These are phyloP conservation scores for Alternaria novae-zelandiae DNA, from an alignment of 2,329 filamentous ascomycete species.

Conservation along the genomic window DNA sequence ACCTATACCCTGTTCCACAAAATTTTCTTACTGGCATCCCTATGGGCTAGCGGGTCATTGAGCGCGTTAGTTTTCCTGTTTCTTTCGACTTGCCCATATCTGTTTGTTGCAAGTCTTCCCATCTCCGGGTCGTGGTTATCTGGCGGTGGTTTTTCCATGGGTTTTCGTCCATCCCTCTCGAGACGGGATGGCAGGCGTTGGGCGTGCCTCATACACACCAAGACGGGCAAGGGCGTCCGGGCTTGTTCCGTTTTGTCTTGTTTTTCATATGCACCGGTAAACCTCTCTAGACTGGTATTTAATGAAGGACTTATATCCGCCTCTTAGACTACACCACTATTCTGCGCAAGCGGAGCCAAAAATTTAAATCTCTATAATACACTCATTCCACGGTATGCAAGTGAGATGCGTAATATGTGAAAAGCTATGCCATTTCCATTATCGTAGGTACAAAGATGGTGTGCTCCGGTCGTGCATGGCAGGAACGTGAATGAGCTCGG, in stretches of 20 bases:
- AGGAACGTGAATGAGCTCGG: neutral
- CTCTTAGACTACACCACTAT: slow-evolving; percentile 42
- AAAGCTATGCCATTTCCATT: neutral
- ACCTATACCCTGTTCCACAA: slow-evolving; percentile 51
- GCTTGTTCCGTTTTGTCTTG: slow-evolving; percentile 26
- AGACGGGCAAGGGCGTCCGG: slow-evolving; percentile 44
- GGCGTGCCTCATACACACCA: slow-evolving; percentile 35
- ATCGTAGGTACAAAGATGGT: neutral
- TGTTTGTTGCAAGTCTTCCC: slow-evolving; percentile 35
- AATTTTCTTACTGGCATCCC: slow-evolving; percentile 34
- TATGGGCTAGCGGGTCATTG: slow-evolving; percentile 29
- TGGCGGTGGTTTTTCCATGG: slow-evolving; percentile 13
- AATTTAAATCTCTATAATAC: slow-evolving; percentile 27
- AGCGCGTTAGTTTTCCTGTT: slow-evolving; percentile 31
- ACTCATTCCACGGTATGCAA: neutral
- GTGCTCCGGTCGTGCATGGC: neutral
- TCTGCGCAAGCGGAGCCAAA: slow-evolving; percentile 41
- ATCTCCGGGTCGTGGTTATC: slow-evolving; percentile 25
- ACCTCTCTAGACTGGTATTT: slow-evolving; percentile 49
- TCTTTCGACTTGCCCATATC: slow-evolving; percentile 27
- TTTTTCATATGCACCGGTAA: slow-evolving; percentile 37
- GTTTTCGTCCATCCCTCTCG: slow-evolving; percentile 18
- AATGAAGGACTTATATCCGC: slow-evolving; percentile 50
- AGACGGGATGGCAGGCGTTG: slow-evolving; percentile 36
- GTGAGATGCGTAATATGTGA: neutral